A percentile compares a stretch with the other conserved stretches of the same genome.
Conservation (phyloP, 2,329 filamentous ascomycete species). For the Pseudocercospora pini-densiflorae region DNA sequence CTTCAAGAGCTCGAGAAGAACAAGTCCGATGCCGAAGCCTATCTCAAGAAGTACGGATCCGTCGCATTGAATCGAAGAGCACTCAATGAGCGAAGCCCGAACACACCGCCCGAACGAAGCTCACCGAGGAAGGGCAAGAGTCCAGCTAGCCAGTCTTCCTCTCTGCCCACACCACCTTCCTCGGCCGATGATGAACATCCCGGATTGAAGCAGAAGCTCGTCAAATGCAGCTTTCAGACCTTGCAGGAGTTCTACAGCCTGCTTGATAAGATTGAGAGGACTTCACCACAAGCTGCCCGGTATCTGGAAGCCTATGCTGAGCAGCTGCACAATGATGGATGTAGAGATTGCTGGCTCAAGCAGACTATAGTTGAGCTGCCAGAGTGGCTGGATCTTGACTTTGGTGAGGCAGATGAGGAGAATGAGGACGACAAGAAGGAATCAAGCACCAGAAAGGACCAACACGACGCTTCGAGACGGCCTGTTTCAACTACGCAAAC, state of each 20-base stretch:
- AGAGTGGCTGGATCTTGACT: neutral
- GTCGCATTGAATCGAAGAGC: neutral
- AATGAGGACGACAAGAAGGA: neutral
- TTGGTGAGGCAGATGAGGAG: neutral
- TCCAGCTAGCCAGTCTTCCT: neutral
- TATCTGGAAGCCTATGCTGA: conserved; percentile 32
- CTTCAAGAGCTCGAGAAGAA: neutral
- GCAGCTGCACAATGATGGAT: conserved; percentile 22
- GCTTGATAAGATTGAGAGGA: conserved; percentile 31
- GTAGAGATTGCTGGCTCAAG: conserved; percentile 29
- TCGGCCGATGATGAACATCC: neutral
- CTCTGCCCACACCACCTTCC: conserved; percentile 7
- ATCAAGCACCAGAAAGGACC: neutral
- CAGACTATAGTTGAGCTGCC: conserved; percentile 14
- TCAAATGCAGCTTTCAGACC: conserved; percentile 16
- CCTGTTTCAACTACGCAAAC: neutral
- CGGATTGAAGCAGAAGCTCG: neutral
- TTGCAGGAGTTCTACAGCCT: conserved; percentile 28
- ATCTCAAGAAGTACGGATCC: neutral
- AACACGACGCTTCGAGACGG: neutral
- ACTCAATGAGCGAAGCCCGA: conserved; percentile 15
- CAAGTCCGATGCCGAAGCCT: neutral
- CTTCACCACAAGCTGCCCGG: conserved; percentile 23
- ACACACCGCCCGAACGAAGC: conserved; percentile 12
- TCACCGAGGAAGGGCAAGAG: conserved; percentile 17